Evolutionary conservation across 352 stramenopile species (phyloP), one percentile per base, ranked within the genome.

Genomic region (Phytopythium aichiense): DNA sequence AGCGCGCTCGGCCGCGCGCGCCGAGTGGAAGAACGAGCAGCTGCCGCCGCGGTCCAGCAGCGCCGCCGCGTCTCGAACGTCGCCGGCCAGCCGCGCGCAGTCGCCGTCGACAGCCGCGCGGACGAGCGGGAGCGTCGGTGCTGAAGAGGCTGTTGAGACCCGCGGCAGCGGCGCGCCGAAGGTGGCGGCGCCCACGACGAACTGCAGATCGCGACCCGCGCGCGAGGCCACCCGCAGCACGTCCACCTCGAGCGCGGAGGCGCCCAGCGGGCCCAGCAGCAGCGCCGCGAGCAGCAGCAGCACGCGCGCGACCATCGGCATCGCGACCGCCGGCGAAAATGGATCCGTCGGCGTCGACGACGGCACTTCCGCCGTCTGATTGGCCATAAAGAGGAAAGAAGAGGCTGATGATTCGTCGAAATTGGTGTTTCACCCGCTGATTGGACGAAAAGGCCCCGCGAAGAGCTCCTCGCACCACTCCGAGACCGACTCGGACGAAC

Each of bases 21-120:
- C 69, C 59, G 82, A 79, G 37, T 81, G 60, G 43, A 82, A 70
- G 40, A 89, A 82, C 42, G 74, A 76, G 58, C 81, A 91, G 43
- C 42, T 50, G 15, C 69, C 79, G 16, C 73, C 76, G 25, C 81
- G 70, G 28, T 79, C 63, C 23, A 91, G 33, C 33, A 91, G 63
- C 58, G 86, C 66, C 6, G 79, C 77, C 40, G 42, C 55, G 35
- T 56, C 35, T 13, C 23, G 23, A 6, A 59, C 51, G 8, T 65
- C 42, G 20, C 49, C 51, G 11, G 28, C 48, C 18, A 64, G 54
- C 38, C 7, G 15, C 18, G 12, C 57, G 40, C 73, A 81, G 38
- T 81, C 63, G 18, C 42, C 28, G 3, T 58, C 56, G 20, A 71
- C 54, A 5, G 58, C 28, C 15, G 51, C 73, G 31, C 49, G 66